Evolutionary conservation across 2,329 filamentous ascomycete species (phyloP).

Genomic region (Volutella citrinella): DNA sequence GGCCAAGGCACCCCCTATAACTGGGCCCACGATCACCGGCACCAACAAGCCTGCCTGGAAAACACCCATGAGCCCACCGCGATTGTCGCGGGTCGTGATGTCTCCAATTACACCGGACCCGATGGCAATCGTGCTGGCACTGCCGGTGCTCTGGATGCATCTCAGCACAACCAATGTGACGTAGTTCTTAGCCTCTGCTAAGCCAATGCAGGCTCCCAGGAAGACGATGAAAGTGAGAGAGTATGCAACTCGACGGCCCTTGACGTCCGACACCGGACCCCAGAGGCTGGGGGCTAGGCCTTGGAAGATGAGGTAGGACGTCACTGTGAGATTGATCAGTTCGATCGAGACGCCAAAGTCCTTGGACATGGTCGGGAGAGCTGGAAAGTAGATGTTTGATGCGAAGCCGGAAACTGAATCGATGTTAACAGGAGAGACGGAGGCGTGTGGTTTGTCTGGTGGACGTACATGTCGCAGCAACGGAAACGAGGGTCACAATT

Average conservation of each 20-base stretch:
- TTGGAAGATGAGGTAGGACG: slow-evolving; percentile 51
- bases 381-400: slow-evolving; percentile 49
- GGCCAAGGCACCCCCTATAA: slow-evolving; percentile 40
- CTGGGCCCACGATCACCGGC: slow-evolving; percentile 41
- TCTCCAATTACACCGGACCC: slow-evolving; percentile 33
- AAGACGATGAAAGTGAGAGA: slow-evolving; percentile 45
- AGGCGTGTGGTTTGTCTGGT: too few relatives aligned
- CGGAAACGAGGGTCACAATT: slow-evolving; percentile 45
- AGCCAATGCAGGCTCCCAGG: slow-evolving; percentile 42
- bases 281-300: slow-evolving; percentile 51
- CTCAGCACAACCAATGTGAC: slow-evolving; percentile 41
- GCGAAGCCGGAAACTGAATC: slow-evolving; percentile 37
- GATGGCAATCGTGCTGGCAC: slow-evolving; percentile 35
- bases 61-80: slow-evolving; percentile 28
- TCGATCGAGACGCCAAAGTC: slow-evolving; percentile 39
- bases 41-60: slow-evolving; percentile 28
- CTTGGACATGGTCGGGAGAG: slow-evolving; percentile 40
- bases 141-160: slow-evolving; percentile 45
- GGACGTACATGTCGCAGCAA: slow-evolving; percentile 47
- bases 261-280: slow-evolving; percentile 45
- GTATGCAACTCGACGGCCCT: slow-evolving; percentile 44
- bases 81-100: slow-evolving; percentile 24
- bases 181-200: slow-evolving; percentile 43
- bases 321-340: slow-evolving; percentile 42
- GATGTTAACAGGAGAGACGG: slow-evolving; percentile 4